A percentile compares a stretch with the other conserved stretches of the same genome.
Evolutionary conservation across 2,329 filamentous ascomycete species (phyloP).

Genomic region (Pseudogymnoascus sp.): DNA sequence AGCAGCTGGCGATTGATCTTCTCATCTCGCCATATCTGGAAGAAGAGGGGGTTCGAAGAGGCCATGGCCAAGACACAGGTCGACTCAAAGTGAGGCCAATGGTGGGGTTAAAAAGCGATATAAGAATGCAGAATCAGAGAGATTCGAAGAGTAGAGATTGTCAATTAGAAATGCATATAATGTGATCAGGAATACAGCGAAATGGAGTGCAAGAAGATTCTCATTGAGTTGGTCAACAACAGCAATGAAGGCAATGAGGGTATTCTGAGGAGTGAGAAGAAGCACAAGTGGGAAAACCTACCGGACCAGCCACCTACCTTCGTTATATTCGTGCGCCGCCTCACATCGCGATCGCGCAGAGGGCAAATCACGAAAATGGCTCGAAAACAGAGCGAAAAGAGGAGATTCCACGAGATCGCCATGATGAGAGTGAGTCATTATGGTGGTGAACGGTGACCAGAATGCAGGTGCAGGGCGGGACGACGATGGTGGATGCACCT

Average conservation of each 20-base stretch:
- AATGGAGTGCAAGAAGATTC: not conserved
- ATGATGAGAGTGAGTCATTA: constrained; percentile 7
- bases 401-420: constrained; percentile 5
- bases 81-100: constrained; percentile 1
- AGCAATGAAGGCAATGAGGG: not conserved
- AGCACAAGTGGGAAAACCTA: constrained; percentile 2
- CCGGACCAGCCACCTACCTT: not conserved
- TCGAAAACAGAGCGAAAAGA: constrained; percentile 6
- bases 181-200: not conserved
- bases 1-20: constrained; percentile 21
- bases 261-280: not conserved
- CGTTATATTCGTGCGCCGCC: constrained; percentile 4
- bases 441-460: constrained; percentile 2
- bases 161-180: not conserved
- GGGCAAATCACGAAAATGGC: constrained; percentile 6
- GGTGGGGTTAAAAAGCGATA: not conserved
- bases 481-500: not conserved
- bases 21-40: constrained; percentile 26
- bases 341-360: constrained; percentile 6
- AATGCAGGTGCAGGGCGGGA: not conserved
- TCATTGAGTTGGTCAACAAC: constrained; percentile 9
- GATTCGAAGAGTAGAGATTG: not conserved
- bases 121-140: not conserved
- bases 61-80: constrained; percentile 22
- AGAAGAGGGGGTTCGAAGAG: constrained; percentile 21